A percentile compares a stretch with the other conserved stretches of the same genome.
Conservation (phyloP, 2,329 filamentous ascomycete genomes). For the Corniculantispora saksenae region DNA sequence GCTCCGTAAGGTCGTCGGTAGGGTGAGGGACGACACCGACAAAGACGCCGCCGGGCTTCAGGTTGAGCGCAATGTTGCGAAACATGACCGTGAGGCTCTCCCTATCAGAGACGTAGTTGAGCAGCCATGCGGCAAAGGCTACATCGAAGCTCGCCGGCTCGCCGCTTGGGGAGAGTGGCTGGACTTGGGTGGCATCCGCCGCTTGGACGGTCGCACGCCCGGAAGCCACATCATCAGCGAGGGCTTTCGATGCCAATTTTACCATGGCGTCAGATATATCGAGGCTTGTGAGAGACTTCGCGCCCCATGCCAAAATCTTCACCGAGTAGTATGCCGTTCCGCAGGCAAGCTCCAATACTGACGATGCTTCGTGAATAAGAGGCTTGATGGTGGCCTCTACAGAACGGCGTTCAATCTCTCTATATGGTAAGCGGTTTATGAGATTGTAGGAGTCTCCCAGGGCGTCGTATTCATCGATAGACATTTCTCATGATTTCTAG, state of each 20-base stretch:
- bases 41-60: constrained; percentile 20
- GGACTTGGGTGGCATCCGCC: neutral
- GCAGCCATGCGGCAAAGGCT: constrained; percentile 18
- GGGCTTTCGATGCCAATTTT: neutral
- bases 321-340: constrained; percentile 18
- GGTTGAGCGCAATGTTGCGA: constrained; percentile 19
- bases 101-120: constrained; percentile 16
- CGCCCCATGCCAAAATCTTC: constrained; percentile 15
- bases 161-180: neutral
- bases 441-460: neutral
- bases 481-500: neutral
- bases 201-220: neutral
- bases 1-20: constrained; percentile 7
- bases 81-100: constrained; percentile 19
- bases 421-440: neutral
- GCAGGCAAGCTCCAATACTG: constrained; percentile 11
- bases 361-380: neutral
- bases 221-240: neutral
- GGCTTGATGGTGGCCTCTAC: neutral
- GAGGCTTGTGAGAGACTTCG: neutral
- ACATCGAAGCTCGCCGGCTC: constrained; percentile 4
- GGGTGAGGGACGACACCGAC: constrained; percentile 18
- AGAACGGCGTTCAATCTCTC: neutral
- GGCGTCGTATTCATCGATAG: neutral
- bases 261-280: constrained; percentile 15